Base-by-base conservation (phyloP, 176 grass and related monocot genomes). In the Carex myosuroides region DNA sequence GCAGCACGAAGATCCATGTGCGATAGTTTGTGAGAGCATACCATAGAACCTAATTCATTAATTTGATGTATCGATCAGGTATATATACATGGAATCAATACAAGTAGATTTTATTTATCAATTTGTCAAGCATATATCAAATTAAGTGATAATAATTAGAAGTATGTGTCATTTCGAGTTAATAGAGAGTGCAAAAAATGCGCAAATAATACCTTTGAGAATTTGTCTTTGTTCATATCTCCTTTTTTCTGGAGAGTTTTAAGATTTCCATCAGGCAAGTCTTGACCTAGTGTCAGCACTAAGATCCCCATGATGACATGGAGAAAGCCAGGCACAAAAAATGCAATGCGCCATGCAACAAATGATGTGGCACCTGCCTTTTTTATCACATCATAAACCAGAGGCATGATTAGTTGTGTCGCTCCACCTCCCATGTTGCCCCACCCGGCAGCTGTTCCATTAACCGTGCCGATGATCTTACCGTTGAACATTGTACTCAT, bases 401-500 rank as follows among this genome's bases (percentile, higher is more conserved):
- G 86, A 6, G 92, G 94, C 94, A 97, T 97, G 89, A 97, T 85
- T 11, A 97, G 90, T 55, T 97, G 94, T 41, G 94, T 97, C 22
- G 94, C 92, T 16, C 94, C 92, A 24, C 94, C 94, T 20, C 94
- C 92, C 92, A 97, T 94, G 89, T 97, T 91, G 0, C 92, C 94
- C 94, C 94, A 97, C 0, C 94, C 94, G 0, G 92, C 86, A 0
- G 92, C 92, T 0, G 93, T 77, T 3, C 89, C 92, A 21, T 97
- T 97, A 1, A 89, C 92, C 0, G 85, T 33, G 12, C 89, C 94
- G 21, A 97, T 90, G 66, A 97, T 97, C 94, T 90, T 89, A 81
- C 88, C 84, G 73, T 89, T 97, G 85, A 97, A 97, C 94, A 97
- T 97, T 21, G 94, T 97, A 85, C 92, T 94, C 90, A 91, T 97